Base-by-base conservation (phyloP, 1,139 yeast species). In the Zygosaccharomyces sapae region DNA sequence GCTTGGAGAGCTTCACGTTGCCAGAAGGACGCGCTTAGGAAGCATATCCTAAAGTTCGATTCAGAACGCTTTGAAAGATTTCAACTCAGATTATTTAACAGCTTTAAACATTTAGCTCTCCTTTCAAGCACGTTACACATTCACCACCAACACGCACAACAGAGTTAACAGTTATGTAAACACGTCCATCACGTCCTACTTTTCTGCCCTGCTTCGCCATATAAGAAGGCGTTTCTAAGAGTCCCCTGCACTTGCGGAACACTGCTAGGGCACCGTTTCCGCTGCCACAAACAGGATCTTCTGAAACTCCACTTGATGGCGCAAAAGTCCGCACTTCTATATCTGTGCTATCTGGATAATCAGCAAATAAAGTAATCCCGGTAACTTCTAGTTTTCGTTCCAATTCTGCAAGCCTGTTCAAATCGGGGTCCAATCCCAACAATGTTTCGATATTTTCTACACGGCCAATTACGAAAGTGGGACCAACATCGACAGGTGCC, bases 211-310 rank as follows among this genome's bases (percentile, higher is more conserved):
- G 74, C 22, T 63, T 62, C 4, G 45, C 45, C 10, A 66, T 47
- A 1, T 50, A 35, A 3, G 56, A 56, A 3, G 59, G 48, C 27
- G 44, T 51, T 33, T 50, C 48, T 53, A 49, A 58, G 18, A 41
- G 49, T 44, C 48, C 55, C 59, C 59, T 63, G 57, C 65, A 39
- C 62, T 42, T 62, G 38, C 49, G 59, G 62, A 35, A 69, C 68
- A 53, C 68, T 51, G 49, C 75, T 64, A 45, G 69, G 2, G 59
- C 76, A 13, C 40, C 40, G 8, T 74, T 68, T 7, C 80, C 80
- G 52, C 75, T 69, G 3, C 80, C 81, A 59, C 80, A 76, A 3
- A 74, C 80, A 1, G 80, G 79, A 56, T 76, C 81, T 51, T 76
- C 81, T 19, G 55, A 40, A 1, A 69, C 67, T 8, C 70, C 71